A percentile compares a stretch with the other conserved stretches of the same genome.
These are phyloP conservation scores for Sporothrix mexicana DNA, from an alignment of 2,329 filamentous ascomycete species.

Conservation along the genomic window DNA sequence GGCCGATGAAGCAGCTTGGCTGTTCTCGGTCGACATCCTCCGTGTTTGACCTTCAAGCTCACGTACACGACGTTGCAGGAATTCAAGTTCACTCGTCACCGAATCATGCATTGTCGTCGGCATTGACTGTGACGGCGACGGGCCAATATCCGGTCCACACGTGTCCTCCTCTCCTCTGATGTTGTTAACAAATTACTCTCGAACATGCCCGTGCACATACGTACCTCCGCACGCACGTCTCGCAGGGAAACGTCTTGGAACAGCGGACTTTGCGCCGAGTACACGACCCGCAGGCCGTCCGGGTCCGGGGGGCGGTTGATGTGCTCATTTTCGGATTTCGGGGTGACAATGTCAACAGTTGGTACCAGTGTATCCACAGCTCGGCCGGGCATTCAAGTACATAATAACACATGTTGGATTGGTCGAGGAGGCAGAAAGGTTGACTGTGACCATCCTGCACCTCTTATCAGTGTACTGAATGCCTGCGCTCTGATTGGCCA, in stretches of 20 bases:
- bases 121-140: not conserved
- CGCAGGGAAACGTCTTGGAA: conserved; percentile 41
- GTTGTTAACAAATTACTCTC: not conserved
- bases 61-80: not conserved
- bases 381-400: conserved; percentile 2
- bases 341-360: too few relatives aligned
- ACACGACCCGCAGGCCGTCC: conserved; percentile 38
- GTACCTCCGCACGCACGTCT: conserved; percentile 39
- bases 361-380: not conserved
- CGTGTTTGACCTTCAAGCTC: conserved; percentile 17
- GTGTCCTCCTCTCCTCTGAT: conserved; percentile 35
- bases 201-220: not conserved
- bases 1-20: too few relatives aligned
- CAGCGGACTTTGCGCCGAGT: conserved; percentile 41
- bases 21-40: not conserved
- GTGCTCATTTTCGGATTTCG: too few relatives aligned
- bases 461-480: conserved; percentile 1
- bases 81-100: not conserved
- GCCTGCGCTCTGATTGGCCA: not conserved
- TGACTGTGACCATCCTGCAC: not conserved
- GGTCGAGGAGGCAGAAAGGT: not conserved
- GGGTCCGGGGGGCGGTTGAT: conserved; percentile 13
- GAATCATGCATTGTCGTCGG: not conserved
- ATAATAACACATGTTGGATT: too few relatives aligned
- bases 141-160: conserved; percentile 25